phyloP scores from a whole-genome alignment of 768 basidiomycete genomes.

The Goffeauzyma gilvescens region DNA sequence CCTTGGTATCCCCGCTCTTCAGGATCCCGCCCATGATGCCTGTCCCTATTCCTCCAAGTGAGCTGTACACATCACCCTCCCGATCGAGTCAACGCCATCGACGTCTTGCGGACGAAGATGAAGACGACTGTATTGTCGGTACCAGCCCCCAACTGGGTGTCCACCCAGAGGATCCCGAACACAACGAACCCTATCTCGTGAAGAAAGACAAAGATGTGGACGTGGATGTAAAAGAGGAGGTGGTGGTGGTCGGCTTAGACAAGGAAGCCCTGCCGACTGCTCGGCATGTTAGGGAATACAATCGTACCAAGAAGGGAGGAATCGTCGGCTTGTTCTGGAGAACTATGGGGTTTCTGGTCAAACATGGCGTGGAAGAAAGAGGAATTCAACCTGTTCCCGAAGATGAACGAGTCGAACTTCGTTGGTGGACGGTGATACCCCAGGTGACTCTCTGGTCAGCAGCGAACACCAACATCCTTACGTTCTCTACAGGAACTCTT shows the following conservation, averaged over 20 bases:
- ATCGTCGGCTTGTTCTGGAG: slow-evolving; percentile 8
- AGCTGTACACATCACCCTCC: not conserved
- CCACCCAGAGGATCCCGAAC: not conserved
- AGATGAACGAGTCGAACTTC: slow-evolving; percentile 20
- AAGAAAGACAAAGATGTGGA: not conserved
- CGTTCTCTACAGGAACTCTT: slow-evolving; percentile 39
- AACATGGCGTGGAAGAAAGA: slow-evolving; percentile 24
- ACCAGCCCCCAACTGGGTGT: not conserved
- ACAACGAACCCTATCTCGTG: not conserved
- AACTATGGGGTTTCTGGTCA: slow-evolving; percentile 17
- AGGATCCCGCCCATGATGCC: slow-evolving; percentile 9
- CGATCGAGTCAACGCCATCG: slow-evolving; percentile 3
- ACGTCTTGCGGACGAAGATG: slow-evolving; percentile 7
- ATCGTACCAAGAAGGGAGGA: not conserved
- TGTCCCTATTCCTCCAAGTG: slow-evolving; percentile 3
- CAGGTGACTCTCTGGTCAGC: slow-evolving; percentile 27
- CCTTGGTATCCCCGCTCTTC: too few species aligned
- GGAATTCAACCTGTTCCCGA: slow-evolving; percentile 25
- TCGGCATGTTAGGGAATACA: not conserved
- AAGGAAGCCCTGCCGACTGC: too few species aligned
- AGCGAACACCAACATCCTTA: slow-evolving; percentile 26
- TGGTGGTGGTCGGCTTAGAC: not conserved
- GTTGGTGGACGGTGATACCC: slow-evolving; percentile 21
- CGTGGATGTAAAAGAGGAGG: not conserved
- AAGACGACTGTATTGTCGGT: not conserved